Evolutionary conservation across 139 green algal genomes (phyloP).

Genomic region (Volvox reticuliferus): DNA sequence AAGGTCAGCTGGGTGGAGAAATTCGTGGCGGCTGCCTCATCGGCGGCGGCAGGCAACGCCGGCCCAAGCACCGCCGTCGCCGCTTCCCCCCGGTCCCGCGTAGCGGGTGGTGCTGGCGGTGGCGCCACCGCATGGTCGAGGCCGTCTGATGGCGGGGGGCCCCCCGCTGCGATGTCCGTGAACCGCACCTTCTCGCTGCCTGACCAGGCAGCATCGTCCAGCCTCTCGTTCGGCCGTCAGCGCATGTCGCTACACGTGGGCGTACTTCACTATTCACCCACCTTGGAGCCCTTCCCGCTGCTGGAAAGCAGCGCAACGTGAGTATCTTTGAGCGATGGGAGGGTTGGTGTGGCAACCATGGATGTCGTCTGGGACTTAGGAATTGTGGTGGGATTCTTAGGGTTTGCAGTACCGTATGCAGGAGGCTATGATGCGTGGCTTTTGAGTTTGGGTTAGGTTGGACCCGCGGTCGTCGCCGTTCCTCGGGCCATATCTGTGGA

Average conservation of each 20-base stretch:
- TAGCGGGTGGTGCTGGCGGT: background rate
- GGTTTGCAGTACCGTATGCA: too few relatives aligned
- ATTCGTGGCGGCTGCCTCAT: slow-evolving; percentile 74
- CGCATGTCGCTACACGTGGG: slow-evolving; percentile 88
- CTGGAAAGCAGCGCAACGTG: slow-evolving; percentile 75
- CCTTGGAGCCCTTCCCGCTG: slow-evolving; percentile 90
- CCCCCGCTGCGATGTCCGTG: slow-evolving; percentile 2
- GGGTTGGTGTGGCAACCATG: too few relatives aligned
- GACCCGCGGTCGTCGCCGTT: too few relatives aligned
- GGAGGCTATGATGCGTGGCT: too few relatives aligned
- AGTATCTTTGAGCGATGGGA: background rate
- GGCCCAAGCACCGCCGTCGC: too few relatives aligned
- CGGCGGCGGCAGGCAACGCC: too few relatives aligned
- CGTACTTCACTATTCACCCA: slow-evolving; percentile 94
- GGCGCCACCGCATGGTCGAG: background rate
- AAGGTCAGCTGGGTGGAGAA: slow-evolving; percentile 93
- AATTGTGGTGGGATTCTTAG: too few relatives aligned
- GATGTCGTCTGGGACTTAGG: too few relatives aligned
- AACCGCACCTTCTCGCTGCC: slow-evolving; percentile 14
- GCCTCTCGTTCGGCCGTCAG: background rate
- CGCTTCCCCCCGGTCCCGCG: too few relatives aligned
- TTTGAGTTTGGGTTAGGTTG: too few relatives aligned
- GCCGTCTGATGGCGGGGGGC: background rate
- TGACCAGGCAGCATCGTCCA: slow-evolving; percentile 6
- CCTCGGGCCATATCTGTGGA: too few relatives aligned